Evolutionary conservation across 805 yeast genomes (phyloP), one percentile per base, ranked within the genome.

Genomic region (Metschnikowia bowlesiae): DNA sequence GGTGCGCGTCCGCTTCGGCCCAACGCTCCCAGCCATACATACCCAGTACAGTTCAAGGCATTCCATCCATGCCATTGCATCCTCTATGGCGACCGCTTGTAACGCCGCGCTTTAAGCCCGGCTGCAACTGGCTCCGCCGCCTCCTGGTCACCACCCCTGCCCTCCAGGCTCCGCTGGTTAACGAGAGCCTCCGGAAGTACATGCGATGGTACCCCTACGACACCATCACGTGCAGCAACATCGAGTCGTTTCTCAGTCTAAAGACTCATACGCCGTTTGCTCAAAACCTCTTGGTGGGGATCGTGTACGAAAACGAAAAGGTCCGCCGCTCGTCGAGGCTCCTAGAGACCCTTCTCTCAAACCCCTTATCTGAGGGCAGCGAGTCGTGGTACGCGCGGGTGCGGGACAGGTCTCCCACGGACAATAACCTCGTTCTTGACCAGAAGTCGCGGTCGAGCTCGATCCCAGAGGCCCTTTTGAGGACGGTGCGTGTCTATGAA

Each of bases 311-410:
- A 34, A 62, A 63, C 48, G 64, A 61, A 8, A 29, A 29, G 6
- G 48, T 53, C 6, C 52, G 56, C 13, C 30, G 39, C 8, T 45
- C 56, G 2, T 65, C 74, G n/a, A 69, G 60, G 46, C 34, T 73
- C n/a, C 39, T 73, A 6, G 74, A 71, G 36, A 51, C 66, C 2
- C 53, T 73, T 9, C 59, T 73, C 37, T 71, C 77, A 1, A 77
- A 73, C 49, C 78, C 78, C 6, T 60, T 73, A 45, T 63, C 77
- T 11, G 59, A 54, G 10, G 57, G 56, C 10, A 70, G 67, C 50
- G 51, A 59, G 22, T n/a, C 33, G 11, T 70, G 76, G 76, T 68
- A 65, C 28, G 44, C 59, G n/a, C 44, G 53, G 29, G 51, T 73
- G 4, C 56, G 39, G 7, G 40, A 46, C 3, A 60, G 78, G 41